These are phyloP conservation scores for Yamadazyma insecticola DNA, from an alignment of 805 yeast genomes.

Conservation along the genomic window DNA sequence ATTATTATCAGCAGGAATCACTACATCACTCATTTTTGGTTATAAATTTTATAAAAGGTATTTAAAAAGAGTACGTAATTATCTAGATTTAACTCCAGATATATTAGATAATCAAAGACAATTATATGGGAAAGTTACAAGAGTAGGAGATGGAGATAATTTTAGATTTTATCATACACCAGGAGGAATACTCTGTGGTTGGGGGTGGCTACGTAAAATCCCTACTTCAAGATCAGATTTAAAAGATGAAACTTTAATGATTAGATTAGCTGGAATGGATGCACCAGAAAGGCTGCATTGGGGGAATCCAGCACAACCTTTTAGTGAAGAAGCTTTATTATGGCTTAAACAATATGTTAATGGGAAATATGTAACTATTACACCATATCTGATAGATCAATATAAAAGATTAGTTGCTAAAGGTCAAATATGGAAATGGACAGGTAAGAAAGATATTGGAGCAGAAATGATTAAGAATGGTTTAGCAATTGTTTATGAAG, in stretches of 20 bases:
- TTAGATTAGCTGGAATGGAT: conserved; percentile 88
- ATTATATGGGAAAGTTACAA: conserved; percentile 66
- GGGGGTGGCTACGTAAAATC: conserved; percentile 82
- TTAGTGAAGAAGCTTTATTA: conserved; percentile 71
- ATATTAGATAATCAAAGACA: conserved; percentile 23
- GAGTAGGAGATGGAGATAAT: conserved; percentile 96
- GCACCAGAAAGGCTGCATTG: conserved; percentile 96
- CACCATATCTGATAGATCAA: conserved; percentile 82
- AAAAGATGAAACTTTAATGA: conserved; percentile 66
- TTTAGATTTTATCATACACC: conserved; percentile 92
- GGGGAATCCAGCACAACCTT: conserved; percentile 90
- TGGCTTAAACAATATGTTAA: conserved; percentile 70
- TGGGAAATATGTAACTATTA: conserved; percentile 65
- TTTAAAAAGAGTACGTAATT: conserved; percentile 28
- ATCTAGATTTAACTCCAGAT: conserved; percentile 34
- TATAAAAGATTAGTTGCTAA: conserved; percentile 84
- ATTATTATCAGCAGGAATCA: conserved; percentile 31
- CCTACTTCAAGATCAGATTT: conserved; percentile 50
- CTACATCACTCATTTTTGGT: conserved; percentile 23
- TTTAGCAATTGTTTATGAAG: conserved; percentile 84
- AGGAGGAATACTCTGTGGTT: conserved; percentile 81
- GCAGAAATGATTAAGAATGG: conserved; percentile 84
- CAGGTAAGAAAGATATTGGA: conserved; percentile 74
- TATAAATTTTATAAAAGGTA: conserved; percentile 29
- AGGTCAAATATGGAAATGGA: conserved; percentile 54